phyloP scores from a whole-genome alignment of 768 basidiomycete genomes.

The Zangia roseola region DNA sequence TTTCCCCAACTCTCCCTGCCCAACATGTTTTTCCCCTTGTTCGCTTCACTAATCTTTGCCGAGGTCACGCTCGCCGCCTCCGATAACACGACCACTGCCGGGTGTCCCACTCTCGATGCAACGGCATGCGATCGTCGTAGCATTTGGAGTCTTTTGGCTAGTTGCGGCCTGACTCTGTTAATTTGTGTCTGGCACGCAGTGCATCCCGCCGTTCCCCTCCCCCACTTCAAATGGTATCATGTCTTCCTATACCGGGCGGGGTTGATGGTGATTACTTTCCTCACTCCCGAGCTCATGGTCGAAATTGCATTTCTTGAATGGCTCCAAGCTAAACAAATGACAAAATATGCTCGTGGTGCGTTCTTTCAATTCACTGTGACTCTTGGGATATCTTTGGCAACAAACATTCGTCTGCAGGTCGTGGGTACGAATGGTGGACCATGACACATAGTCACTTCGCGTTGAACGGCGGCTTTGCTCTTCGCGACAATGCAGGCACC shows the following conservation, averaged over 20 bases:
- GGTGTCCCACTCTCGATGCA: neutral
- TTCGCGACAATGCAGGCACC: neutral
- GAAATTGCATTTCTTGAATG: neutral
- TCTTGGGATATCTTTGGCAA: neutral
- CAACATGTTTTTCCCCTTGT: neutral
- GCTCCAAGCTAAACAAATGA: neutral
- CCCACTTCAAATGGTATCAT: neutral
- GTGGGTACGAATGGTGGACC: neutral
- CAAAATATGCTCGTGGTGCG: neutral
- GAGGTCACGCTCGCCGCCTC: neutral
- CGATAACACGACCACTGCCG: neutral
- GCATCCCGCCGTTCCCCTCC: neutral
- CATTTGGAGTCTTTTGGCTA: neutral
- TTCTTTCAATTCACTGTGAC: neutral
- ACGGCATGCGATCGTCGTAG: neutral
- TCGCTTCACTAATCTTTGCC: neutral
- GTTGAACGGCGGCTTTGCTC: neutral
- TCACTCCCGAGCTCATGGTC: neutral
- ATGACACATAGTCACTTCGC: neutral
- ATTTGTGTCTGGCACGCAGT: conserved; percentile 1
- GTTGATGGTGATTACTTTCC: neutral
- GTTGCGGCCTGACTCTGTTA: neutral
- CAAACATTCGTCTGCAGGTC: neutral
- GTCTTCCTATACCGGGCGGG: neutral
- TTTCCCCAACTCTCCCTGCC: neutral